Evolutionary conservation across 139 green algal genomes (phyloP).

Genomic region (Chlamydomonas sp.): DNA sequence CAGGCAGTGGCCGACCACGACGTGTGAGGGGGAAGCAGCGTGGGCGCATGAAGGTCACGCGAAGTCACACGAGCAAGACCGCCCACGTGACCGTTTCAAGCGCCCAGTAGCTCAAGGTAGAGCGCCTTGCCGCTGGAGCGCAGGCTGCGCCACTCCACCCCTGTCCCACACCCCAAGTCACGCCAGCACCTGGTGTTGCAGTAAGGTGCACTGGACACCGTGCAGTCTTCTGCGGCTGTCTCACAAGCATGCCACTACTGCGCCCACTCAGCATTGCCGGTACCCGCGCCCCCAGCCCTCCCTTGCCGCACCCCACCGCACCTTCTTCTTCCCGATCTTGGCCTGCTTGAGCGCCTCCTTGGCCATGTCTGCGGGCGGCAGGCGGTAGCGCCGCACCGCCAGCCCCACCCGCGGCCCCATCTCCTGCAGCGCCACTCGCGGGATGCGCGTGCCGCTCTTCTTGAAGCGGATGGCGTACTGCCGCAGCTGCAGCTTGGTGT

Average conservation of each 20-base stretch:
- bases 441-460: slow-evolving; percentile 76
- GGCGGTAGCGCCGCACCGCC: slow-evolving; percentile 70
- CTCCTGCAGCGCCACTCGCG: slow-evolving; percentile 82
- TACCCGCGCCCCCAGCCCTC: too few relatives aligned
- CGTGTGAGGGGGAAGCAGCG: not conserved
- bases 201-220: too few relatives aligned
- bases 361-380: slow-evolving; percentile 75
- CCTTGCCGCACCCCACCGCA: slow-evolving; percentile 6
- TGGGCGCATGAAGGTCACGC: not conserved
- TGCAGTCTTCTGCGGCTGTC: not conserved
- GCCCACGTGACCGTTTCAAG: not conserved
- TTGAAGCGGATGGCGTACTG: slow-evolving; percentile 85
- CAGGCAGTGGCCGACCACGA: not conserved
- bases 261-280: not conserved
- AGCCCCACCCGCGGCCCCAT: slow-evolving; percentile 88
- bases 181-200: too few relatives aligned
- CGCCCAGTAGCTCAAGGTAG: too few relatives aligned
- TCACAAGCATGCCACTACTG: not conserved
- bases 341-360: slow-evolving; percentile 85
- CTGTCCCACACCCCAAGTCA: not conserved
- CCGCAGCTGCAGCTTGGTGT: slow-evolving; percentile 69
- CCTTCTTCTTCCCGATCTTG: slow-evolving; percentile 84
- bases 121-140: too few relatives aligned
- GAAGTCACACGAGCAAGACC: slow-evolving; percentile 8
- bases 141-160: too few relatives aligned